phyloP scores from a whole-genome alignment of 306 rosid genomes.

The Gleditsia sinensis region DNA sequence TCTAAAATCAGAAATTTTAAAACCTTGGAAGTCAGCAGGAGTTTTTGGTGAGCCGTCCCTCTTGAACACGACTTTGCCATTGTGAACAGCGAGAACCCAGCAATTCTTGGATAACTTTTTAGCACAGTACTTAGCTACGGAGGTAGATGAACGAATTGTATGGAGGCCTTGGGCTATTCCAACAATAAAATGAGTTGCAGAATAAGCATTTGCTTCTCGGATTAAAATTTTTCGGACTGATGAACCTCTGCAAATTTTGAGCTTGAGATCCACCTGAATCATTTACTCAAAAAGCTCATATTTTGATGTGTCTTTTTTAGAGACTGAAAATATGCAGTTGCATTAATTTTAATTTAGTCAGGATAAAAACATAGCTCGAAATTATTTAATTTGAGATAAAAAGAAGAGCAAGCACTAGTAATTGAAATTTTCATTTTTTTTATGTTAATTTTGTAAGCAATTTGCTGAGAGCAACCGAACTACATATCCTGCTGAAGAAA shows the following conservation, averaged over 20 bases:
- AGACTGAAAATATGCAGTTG: not conserved
- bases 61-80: constrained; percentile 78
- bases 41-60: constrained; percentile 46
- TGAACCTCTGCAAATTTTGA: constrained; percentile 87
- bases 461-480: not conserved
- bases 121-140: constrained; percentile 92
- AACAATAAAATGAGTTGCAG: constrained; percentile 72
- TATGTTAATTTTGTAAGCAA: constrained; percentile 30
- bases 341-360: not conserved
- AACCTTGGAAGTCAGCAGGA: constrained; percentile 52
- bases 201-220: constrained; percentile 74
- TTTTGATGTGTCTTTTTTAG: not conserved
- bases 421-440: not conserved
- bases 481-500: not conserved
- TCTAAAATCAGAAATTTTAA: constrained; percentile 2
- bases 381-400: not conserved
- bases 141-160: constrained; percentile 63
- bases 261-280: constrained; percentile 88
- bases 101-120: constrained; percentile 62
- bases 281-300: constrained; percentile 20
- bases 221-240: constrained; percentile 69
- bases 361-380: not conserved
- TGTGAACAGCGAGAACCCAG: constrained; percentile 75
- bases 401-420: not conserved
- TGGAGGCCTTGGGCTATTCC: constrained; percentile 67